phyloP scores from a whole-genome alignment of 164 flowering plant species.

The Chimonanthus salicifolius region DNA sequence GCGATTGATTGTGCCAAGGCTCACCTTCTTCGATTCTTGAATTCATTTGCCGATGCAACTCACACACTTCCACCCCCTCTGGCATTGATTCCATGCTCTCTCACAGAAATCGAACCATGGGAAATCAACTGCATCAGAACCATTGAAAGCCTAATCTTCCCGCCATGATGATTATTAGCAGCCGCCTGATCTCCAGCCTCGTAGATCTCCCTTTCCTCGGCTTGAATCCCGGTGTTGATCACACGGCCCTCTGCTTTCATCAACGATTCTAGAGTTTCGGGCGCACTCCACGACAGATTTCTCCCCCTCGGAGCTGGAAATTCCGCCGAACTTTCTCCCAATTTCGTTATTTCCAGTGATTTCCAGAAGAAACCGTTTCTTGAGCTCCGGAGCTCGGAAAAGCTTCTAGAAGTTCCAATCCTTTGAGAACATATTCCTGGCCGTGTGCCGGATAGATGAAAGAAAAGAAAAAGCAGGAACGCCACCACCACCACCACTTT shows the following conservation, averaged over 20 bases:
- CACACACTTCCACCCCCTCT: no score
- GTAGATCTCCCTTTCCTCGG: constrained; percentile 13
- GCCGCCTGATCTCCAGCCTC: constrained; percentile 25
- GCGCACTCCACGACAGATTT: constrained; percentile 80
- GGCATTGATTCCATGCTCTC: constrained; percentile 35
- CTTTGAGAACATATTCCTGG: constrained; percentile 90
- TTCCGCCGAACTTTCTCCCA: constrained; percentile 21
- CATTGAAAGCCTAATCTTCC: constrained; percentile 54
- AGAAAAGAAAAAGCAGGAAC: no score
- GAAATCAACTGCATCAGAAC: constrained; percentile 85
- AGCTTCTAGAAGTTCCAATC: constrained; percentile 60
- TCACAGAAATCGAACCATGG: constrained; percentile 75
- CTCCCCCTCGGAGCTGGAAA: constrained; percentile 41
- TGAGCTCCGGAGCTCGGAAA: constrained; percentile 15
- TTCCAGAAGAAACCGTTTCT: constrained; percentile 23
- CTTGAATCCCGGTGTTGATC: constrained; percentile 11
- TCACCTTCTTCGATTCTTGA: no score
- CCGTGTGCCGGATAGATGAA: constrained; percentile 79
- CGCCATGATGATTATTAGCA: constrained; percentile 28
- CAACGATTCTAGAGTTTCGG: constrained; percentile 63
- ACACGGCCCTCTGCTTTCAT: constrained; percentile 64
- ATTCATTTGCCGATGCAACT: no score
- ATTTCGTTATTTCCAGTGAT: constrained; percentile 15
- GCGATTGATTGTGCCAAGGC: no score
- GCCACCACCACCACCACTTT: no score